A percentile compares a stretch with the other conserved stretches of the same genome.
These are phyloP conservation scores for Fraxinus sp. DNA, from an alignment of 305 asterid species.

Conservation along the genomic window DNA sequence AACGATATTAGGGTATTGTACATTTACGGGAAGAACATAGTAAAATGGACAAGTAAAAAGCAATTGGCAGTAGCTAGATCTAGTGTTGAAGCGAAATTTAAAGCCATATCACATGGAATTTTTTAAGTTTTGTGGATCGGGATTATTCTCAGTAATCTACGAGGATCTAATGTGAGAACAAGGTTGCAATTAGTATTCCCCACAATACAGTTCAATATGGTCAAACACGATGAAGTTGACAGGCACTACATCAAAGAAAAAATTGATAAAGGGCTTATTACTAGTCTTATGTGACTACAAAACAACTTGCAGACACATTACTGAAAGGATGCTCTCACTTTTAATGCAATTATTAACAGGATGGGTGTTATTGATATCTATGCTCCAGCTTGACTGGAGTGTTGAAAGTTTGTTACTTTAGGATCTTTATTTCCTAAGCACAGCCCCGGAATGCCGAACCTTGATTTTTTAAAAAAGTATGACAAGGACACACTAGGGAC, in stretches of 20 bases:
- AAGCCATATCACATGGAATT: background rate
- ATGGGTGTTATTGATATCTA: background rate
- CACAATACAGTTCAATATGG: constrained; percentile 10
- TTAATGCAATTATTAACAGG: background rate
- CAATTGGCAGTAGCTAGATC: background rate
- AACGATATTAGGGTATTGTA: background rate
- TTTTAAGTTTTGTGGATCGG: background rate
- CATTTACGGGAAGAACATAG: background rate
- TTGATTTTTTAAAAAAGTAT: background rate
- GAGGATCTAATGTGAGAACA: background rate
- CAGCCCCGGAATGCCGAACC: background rate
- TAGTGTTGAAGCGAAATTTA: background rate
- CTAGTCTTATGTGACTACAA: background rate
- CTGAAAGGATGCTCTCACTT: background rate
- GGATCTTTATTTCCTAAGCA: background rate
- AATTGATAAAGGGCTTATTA: background rate
- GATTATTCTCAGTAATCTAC: background rate
- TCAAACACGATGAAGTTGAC: background rate
- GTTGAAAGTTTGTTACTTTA: background rate
- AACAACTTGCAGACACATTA: background rate
- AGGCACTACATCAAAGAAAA: constrained; percentile 11
- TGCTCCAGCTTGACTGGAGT: background rate
- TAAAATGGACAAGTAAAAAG: background rate
- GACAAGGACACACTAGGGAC: background rate
- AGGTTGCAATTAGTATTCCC: constrained; percentile 6